Base-by-base conservation (phyloP, 2,329 filamentous ascomycete genomes). In the Knufia petricola region DNA sequence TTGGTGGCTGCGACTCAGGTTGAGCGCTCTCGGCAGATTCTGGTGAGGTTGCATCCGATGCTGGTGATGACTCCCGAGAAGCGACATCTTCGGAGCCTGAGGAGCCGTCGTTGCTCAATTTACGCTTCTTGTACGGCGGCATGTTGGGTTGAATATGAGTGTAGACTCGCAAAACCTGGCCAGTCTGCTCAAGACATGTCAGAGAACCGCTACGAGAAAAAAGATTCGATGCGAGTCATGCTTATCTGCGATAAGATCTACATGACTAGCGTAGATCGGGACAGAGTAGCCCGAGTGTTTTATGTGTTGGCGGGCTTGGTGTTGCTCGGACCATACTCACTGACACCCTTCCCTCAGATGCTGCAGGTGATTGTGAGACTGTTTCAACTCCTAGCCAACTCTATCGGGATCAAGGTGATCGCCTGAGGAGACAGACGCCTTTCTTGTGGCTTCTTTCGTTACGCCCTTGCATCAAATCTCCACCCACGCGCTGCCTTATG, bases 91-190 rank as follows among this genome's bases (percentile, higher is more conserved):
- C n/a, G 24, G 41, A 34, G 24, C 32, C 30, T 26, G 34, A 21
- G 30, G 50, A 15, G 44, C 47, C 50, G 31, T 55, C 41, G 36
- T 54, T 46, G 20, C 47, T 59, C 12, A 69, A 49, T 59, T 69
- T 70, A 50, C 66, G 61, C 53, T 67, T 69, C 57, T 70, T 70
- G 4, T 63, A 48, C 1, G 58, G 54, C 15, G 64, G 58, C 68
- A 71, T 70, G 24, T 7, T 20, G 10, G 26, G 17, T 8, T 31
- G 12, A 13, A 8, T 13, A 13, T 26, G 6, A 13, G 13, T 30
- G 7, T n/a, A 6, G 32, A 13, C 10, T 8, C 9, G 32, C 32
- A 36, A 36, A 6, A 8, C 15, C 13, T 4, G 15, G 32, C 7
- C 6, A 8, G 32, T n/a, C 32, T 17, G 9, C 32, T 7, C 26